Evolutionary conservation across 345 rosid genomes (phyloP), one percentile per base, ranked within the genome.

Genomic region (Raphanus raphanistrum): DNA sequence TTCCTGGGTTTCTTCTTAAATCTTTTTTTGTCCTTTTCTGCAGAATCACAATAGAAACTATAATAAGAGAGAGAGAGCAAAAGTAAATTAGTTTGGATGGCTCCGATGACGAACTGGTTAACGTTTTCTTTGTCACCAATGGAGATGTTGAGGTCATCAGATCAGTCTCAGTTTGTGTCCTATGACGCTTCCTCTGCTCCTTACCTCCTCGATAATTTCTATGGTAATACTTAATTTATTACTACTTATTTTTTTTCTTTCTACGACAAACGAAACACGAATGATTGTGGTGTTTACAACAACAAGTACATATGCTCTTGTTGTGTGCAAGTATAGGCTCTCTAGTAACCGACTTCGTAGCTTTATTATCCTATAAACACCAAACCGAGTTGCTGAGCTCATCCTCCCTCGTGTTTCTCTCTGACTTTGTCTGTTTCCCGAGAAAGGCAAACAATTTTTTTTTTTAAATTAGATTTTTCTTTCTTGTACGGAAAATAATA

Each of bases 71-170:
- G 4, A 43, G 4, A 13, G 3, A 45, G n/a, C 50, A 45, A 58
- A 38, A 58, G 52, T 68, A 73, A 61, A 3, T 2, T 57, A 66
- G 21, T 73, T 21, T 21, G 11, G 77, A 89, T 88, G 90, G 90
- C 89, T 73, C 90, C 88, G 75, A 89, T 84, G 79, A 93, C 88
- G 41, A 90, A 95, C 84, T 92, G 97, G 98, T 91, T 95, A 43
- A 90, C 96, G 38, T 94, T 94, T 85, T 92, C 99, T 68, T 92
- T 87, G 38, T 90, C 98, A 84, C 96, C 98, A 71, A 87, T 84
- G 92, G 99, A 92, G 75, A 90, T 90, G 91, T 78, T 90, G 88
- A 88, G 92, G 84, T 87, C 98, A 80, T 82, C 90, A 79, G 80
- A 80, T 70, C 88, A 87, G 68, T 79, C 89, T 65, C 90, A 88